Evolutionary conservation across 176 grass and related monocot genomes (phyloP).

Genomic region (Triticum monococcum): DNA sequence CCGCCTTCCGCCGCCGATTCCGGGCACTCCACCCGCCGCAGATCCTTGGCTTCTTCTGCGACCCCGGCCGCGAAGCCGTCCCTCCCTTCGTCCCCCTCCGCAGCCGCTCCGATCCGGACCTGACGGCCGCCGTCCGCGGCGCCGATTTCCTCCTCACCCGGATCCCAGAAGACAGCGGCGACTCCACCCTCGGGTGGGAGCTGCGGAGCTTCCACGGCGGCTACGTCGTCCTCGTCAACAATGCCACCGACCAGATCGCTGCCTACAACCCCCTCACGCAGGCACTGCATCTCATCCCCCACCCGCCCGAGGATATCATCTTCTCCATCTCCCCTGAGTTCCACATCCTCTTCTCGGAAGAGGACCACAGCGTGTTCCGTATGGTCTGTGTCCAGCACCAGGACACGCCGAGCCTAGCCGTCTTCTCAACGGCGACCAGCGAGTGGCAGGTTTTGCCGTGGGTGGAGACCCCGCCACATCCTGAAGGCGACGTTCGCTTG

Average conservation of each 20-base stretch:
- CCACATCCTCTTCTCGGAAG: background rate
- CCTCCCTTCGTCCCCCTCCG: background rate
- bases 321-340: background rate
- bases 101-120: background rate
- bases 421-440: background rate
- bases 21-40: background rate
- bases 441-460: background rate
- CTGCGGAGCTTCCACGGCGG: background rate
- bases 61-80: background rate
- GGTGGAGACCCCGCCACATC: background rate
- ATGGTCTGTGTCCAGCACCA: background rate
- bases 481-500: background rate
- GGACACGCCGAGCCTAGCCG: background rate
- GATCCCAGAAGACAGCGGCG: background rate
- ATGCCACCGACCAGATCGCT: background rate
- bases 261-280: background rate
- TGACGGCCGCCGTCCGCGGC: background rate
- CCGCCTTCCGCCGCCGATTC: background rate
- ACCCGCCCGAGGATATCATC: background rate
- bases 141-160: background rate
- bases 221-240: background rate
- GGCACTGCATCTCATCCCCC: background rate
- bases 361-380: background rate
- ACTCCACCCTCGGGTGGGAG: background rate
- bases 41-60: background rate